Conservation (phyloP, 2,329 filamentous ascomycete species). For the Zymoseptoria brevis region DNA sequence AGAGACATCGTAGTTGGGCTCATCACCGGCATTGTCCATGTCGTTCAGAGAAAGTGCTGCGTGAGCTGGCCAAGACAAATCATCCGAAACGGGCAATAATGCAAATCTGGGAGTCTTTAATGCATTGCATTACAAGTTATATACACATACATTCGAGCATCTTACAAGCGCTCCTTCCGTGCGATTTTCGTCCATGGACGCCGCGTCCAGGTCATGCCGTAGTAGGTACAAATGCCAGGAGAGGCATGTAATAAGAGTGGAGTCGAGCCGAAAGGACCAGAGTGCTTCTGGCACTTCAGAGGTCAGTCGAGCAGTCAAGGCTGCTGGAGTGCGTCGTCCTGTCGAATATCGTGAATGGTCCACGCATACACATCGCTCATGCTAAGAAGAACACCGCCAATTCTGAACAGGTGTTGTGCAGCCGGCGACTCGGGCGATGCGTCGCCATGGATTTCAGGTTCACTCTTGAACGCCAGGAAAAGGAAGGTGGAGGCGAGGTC, state of each 20-base stretch:
- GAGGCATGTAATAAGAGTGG: neutral
- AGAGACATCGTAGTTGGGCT: neutral
- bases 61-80: neutral
- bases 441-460: too few species aligned
- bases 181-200: neutral
- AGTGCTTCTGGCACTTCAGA: neutral
- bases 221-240: neutral
- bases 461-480: too few species aligned
- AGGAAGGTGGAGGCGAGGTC: too few species aligned
- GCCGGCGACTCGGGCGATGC: too few species aligned
- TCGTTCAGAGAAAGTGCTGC: neutral
- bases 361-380: too few species aligned
- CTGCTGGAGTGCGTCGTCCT: neutral
- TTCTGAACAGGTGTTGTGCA: too few species aligned
- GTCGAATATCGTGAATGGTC: neutral
- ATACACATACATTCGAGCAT: neutral
- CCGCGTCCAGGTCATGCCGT: neutral
- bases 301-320: neutral
- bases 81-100: neutral
- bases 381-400: too few species aligned
- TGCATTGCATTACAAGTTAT: neutral
- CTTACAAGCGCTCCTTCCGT: neutral
- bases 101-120: neutral
- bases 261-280: neutral
- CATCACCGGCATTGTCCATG: neutral